Percentiles rank a stretch among this genome's conserved stretches.
These are phyloP conservation scores for Auxenochlorella protothecoides DNA, from an alignment of 139 green algal genomes.

Conservation along the genomic window DNA sequence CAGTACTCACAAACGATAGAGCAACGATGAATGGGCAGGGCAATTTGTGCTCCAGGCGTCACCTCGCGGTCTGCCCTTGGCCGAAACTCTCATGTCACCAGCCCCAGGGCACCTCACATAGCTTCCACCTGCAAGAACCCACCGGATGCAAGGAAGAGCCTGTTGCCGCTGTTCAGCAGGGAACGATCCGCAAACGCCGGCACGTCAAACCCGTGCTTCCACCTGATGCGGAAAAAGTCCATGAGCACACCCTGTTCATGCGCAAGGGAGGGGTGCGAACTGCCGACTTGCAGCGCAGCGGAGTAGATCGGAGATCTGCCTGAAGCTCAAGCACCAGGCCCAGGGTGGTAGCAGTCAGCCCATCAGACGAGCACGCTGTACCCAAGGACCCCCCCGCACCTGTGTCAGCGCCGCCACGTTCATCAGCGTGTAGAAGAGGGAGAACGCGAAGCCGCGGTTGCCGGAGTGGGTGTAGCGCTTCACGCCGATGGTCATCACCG, in stretches of 20 bases:
- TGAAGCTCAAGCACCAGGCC: no score
- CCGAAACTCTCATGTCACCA: no score
- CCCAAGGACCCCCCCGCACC: background rate
- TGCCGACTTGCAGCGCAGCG: no score
- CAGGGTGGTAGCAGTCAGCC: no score
- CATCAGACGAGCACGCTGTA: no score
- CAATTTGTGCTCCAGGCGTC: no score
- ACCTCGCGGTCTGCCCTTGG: no score
- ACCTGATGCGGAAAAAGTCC: slow-evolving; percentile 33
- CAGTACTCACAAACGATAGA: no score
- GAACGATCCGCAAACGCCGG: slow-evolving; percentile 1
- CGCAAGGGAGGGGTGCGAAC: no score
- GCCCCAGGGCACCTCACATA: no score
- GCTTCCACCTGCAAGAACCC: background rate
- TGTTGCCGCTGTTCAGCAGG: slow-evolving; percentile 32
- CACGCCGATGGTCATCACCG: slow-evolving; percentile 42
- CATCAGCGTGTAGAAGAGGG: slow-evolving; percentile 47
- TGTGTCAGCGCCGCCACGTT: slow-evolving; percentile 38
- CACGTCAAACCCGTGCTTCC: slow-evolving; percentile 26
- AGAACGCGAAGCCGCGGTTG: slow-evolving; percentile 40
- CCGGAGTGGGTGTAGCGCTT: slow-evolving; percentile 21
- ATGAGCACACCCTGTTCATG: slow-evolving; percentile 24
- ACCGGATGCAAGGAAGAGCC: slow-evolving; percentile 36
- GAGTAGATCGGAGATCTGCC: no score
- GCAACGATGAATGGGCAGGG: no score